phyloP scores from a whole-genome alignment of 345 rosid genomes.

The Dovyalis caffra region DNA sequence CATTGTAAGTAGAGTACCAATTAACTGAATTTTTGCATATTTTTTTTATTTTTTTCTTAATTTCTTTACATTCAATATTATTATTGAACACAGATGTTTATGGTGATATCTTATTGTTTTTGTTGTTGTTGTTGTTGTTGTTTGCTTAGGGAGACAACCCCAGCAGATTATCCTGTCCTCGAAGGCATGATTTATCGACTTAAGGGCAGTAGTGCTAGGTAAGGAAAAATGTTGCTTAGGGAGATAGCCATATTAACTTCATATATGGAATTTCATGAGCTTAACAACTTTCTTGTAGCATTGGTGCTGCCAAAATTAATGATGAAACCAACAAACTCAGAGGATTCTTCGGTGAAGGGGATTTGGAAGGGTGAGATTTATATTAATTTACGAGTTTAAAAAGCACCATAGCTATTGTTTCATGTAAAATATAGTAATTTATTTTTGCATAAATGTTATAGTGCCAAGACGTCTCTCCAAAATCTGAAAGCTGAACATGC shows the following conservation, averaged over 20 bases:
- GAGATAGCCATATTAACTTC: too few species aligned
- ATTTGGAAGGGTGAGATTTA: neutral
- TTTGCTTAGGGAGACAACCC: neutral
- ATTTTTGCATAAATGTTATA: neutral
- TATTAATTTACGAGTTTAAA: neutral
- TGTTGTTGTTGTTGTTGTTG: neutral
- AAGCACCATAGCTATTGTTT: neutral
- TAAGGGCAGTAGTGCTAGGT: constrained; percentile 7
- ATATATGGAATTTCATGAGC: neutral
- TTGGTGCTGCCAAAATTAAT: neutral
- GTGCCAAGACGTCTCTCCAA: neutral
- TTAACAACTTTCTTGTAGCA: neutral
- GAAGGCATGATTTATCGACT: neutral
- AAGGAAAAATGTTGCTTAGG: neutral
- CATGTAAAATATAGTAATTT: neutral
- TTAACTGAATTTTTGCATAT: neutral
- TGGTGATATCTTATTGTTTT: too few species aligned
- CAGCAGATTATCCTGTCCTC: neutral
- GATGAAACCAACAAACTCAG: neutral
- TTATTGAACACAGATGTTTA: neutral
- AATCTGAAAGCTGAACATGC: neutral
- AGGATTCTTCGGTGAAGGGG: neutral
- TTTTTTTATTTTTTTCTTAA: neutral
- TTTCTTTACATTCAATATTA: neutral
- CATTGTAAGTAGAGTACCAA: neutral